Evolutionary conservation across 1,284 basidiomycete genomes (phyloP).

Genomic region (Boletus semigastroideus): DNA sequence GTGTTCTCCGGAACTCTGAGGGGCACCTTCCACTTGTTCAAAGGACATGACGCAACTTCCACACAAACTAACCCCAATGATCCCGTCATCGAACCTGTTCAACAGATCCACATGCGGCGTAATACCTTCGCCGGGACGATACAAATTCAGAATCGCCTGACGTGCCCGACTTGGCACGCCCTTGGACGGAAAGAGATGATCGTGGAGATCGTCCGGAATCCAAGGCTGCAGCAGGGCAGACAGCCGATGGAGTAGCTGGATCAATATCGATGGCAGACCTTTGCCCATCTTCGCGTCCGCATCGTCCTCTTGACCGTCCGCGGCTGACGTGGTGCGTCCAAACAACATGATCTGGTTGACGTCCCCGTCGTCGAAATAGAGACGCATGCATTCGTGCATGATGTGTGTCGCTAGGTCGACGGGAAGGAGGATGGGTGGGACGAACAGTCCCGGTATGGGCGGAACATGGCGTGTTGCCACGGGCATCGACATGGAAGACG

Average conservation of each 20-base stretch:
- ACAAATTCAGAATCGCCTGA: slow-evolving; percentile 80
- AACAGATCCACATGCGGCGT: slow-evolving; percentile 76
- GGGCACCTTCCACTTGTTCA: slow-evolving; percentile 28
- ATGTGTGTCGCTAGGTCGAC: slow-evolving; percentile 49
- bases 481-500: slow-evolving; percentile 11
- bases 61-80: slow-evolving; percentile 74
- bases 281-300: slow-evolving; percentile 24
- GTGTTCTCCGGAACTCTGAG: neutral
- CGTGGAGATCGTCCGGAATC: slow-evolving; percentile 48
- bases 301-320: slow-evolving; percentile 14
- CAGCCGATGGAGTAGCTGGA: slow-evolving; percentile 52
- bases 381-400: slow-evolving; percentile 51
- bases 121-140: slow-evolving; percentile 78
- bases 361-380: slow-evolving; percentile 52
- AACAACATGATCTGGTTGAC: slow-evolving; percentile 81
- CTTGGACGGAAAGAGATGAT: slow-evolving; percentile 51
- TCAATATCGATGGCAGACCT: slow-evolving; percentile 56
- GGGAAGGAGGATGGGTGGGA: slow-evolving; percentile 51
- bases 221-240: slow-evolving; percentile 46
- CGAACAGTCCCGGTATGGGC: slow-evolving; percentile 61
- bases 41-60: slow-evolving; percentile 78
- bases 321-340: slow-evolving; percentile 41
- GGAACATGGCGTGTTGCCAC: slow-evolving; percentile 39
- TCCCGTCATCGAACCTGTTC: slow-evolving; percentile 74
- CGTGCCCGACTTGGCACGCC: slow-evolving; percentile 47